These are phyloP conservation scores for Hymenoscyphus infarciens DNA, from an alignment of 2,329 filamentous ascomycete genomes.

Conservation along the genomic window DNA sequence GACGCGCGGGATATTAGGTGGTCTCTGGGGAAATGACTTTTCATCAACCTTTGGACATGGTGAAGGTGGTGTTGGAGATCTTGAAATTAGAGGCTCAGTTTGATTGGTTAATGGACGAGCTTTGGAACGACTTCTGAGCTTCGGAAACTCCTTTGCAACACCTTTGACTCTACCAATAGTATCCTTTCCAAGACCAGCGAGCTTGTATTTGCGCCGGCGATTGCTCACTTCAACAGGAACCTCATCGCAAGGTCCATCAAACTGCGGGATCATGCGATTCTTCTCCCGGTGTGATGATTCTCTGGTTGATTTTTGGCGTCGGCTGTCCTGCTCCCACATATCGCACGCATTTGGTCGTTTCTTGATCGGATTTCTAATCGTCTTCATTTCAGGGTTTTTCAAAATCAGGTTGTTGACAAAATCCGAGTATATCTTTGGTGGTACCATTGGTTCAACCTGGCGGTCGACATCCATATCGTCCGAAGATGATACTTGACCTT, in stretches of 20 bases:
- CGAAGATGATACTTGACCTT: neutral
- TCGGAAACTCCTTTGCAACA: slow-evolving; percentile 6
- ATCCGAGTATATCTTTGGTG: slow-evolving; percentile 19
- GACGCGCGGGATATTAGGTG: slow-evolving; percentile 5
- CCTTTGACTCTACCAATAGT: slow-evolving; percentile 7
- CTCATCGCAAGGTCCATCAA: slow-evolving; percentile 8
- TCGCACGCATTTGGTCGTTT: slow-evolving; percentile 22
- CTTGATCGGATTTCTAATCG: slow-evolving; percentile 20
- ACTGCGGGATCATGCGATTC: neutral
- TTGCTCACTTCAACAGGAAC: neutral
- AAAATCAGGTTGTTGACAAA: slow-evolving; percentile 22
- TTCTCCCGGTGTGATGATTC: neutral
- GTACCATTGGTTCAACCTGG: neutral
- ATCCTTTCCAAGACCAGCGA: slow-evolving; percentile 5
- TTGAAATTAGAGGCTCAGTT: neutral
- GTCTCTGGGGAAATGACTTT: neutral
- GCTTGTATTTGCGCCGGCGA: slow-evolving; percentile 5
- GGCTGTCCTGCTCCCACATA: slow-evolving; percentile 24
- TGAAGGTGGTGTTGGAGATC: slow-evolving; percentile 5
- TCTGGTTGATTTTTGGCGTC: slow-evolving; percentile 5
- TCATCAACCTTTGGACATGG: slow-evolving; percentile 6
- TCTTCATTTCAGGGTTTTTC: slow-evolving; percentile 22
- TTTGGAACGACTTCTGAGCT: neutral
- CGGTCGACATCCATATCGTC: neutral
- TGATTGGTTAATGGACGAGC: neutral